Conservation (phyloP, 2,329 filamentous ascomycete genomes). For the Ambrosiella cleistominuta region DNA sequence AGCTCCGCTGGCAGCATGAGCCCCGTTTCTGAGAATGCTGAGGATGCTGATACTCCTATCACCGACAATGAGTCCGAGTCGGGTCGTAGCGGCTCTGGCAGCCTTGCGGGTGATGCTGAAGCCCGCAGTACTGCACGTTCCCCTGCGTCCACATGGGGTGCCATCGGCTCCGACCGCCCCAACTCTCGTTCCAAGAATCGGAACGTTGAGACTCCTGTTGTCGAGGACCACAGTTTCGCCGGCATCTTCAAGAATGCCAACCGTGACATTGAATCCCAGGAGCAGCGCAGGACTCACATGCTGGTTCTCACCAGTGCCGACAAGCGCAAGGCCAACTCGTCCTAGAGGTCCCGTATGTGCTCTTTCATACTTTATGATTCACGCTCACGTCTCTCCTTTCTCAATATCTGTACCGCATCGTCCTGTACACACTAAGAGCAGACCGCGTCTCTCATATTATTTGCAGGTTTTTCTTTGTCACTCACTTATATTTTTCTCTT, state of each 20-base stretch:
- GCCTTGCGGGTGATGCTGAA: conserved; percentile 56
- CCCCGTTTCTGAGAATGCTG: conserved; percentile 67
- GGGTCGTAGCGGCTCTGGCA: conserved; percentile 58
- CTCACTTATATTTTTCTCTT: not conserved
- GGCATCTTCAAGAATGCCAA: conserved; percentile 46
- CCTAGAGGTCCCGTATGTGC: conserved; percentile 1
- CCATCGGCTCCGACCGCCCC: conserved; percentile 76
- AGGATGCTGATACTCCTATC: conserved; percentile 44
- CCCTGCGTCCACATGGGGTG: conserved; percentile 55
- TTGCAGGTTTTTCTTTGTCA: conserved; percentile 2
- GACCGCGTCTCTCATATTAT: conserved; percentile 11
- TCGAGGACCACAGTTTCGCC: conserved; percentile 44
- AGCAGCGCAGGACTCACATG: conserved; percentile 67
- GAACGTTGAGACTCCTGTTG: conserved; percentile 29
- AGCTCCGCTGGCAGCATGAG: conserved; percentile 64
- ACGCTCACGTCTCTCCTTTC: conserved; percentile 13
- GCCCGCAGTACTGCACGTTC: conserved; percentile 53
- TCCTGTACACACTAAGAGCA: conserved; percentile 10
- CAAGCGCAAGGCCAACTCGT: conserved; percentile 51
- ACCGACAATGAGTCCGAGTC: conserved; percentile 61
- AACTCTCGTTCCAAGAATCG: conserved; percentile 42
- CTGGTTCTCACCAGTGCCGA: conserved; percentile 76
- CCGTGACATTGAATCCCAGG: conserved; percentile 34
- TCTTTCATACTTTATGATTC: conserved; percentile 11
- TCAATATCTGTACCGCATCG: conserved; percentile 10